Conservation (phyloP, 2,329 filamentous ascomycete species). For the Sordariomycetes sp. region DNA sequence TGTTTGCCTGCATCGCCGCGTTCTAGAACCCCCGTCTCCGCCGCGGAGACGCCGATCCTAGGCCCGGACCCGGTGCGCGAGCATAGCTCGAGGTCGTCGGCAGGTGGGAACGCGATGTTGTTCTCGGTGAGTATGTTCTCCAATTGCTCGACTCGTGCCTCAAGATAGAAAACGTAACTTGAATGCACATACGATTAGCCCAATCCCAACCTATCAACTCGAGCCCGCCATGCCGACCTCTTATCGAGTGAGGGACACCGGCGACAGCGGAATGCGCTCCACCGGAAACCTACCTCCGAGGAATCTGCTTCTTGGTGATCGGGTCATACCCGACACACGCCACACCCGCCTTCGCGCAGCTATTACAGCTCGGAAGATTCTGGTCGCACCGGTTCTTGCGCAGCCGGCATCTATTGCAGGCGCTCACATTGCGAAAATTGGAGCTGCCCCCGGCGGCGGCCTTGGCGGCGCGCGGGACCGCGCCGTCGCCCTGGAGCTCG, state of each 20-base stretch:
- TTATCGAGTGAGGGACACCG: background rate
- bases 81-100: conserved; percentile 54
- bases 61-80: conserved; percentile 31
- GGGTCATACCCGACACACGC: conserved; percentile 93
- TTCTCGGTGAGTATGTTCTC: conserved; percentile 61
- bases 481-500: conserved; percentile 13
- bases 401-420: conserved; percentile 83
- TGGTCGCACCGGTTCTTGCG: conserved; percentile 95
- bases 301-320: conserved; percentile 91
- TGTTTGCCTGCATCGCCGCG: conserved; percentile 10
- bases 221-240: background rate
- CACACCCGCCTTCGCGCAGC: conserved; percentile 84
- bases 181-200: background rate
- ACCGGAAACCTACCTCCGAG: conserved; percentile 61
- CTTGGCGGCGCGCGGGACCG: conserved; percentile 6
- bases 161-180: conserved; percentile 90
- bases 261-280: background rate
- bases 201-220: background rate
- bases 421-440: conserved; percentile 78
- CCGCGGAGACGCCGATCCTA: conserved; percentile 15
- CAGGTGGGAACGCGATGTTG: conserved; percentile 57
- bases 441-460: conserved; percentile 39
- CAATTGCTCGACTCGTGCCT: conserved; percentile 72
- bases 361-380: conserved; percentile 76
- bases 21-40: conserved; percentile 13